phyloP scores from a whole-genome alignment of 2,329 filamentous ascomycete genomes.

The Aspergillus glaucus region DNA sequence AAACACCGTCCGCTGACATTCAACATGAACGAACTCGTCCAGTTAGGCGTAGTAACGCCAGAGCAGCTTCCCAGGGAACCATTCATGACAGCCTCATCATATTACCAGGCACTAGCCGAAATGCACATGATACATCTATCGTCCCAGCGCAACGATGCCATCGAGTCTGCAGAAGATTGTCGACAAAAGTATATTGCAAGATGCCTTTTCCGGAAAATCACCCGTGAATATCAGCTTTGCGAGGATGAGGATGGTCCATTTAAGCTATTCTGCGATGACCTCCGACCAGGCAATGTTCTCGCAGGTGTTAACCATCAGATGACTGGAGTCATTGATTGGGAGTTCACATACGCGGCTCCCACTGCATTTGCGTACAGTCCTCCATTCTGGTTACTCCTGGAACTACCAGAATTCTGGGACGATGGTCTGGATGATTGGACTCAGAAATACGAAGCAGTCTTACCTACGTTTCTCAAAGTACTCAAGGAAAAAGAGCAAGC shows the following conservation, averaged over 20 bases:
- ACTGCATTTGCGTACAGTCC: slow-evolving; percentile 13
- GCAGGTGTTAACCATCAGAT: slow-evolving; percentile 4
- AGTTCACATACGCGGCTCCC: slow-evolving; percentile 15
- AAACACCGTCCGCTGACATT: slow-evolving; percentile 31
- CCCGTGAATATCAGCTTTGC: slow-evolving; percentile 4
- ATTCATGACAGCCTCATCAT: slow-evolving; percentile 28
- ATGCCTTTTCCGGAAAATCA: slow-evolving; percentile 13
- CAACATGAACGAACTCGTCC: slow-evolving; percentile 38
- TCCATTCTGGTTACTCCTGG: slow-evolving; percentile 18
- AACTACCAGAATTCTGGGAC: slow-evolving; percentile 17
- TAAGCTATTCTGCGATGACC: slow-evolving; percentile 12
- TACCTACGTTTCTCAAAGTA: slow-evolving; percentile 13
- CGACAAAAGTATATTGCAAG: slow-evolving; percentile 14
- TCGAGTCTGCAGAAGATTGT: slow-evolving; percentile 19
- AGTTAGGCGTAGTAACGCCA: slow-evolving; percentile 12
- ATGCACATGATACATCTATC: slow-evolving; percentile 37
- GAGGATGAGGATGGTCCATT: slow-evolving; percentile 10
- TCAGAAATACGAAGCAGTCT: slow-evolving; percentile 5
- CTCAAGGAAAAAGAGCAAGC: slow-evolving; percentile 7
- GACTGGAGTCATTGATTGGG: slow-evolving; percentile 13
- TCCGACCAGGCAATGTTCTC: slow-evolving; percentile 10
- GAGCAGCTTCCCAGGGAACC: slow-evolving; percentile 6
- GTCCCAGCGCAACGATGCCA: slow-evolving; percentile 35
- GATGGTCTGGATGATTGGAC: slow-evolving; percentile 15
- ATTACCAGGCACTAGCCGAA: slow-evolving; percentile 34